Percentiles rank a stretch among this genome's conserved stretches.
These are phyloP conservation scores for Apiotrichum montevideense DNA, from an alignment of 1,284 basidiomycete species.

Conservation along the genomic window DNA sequence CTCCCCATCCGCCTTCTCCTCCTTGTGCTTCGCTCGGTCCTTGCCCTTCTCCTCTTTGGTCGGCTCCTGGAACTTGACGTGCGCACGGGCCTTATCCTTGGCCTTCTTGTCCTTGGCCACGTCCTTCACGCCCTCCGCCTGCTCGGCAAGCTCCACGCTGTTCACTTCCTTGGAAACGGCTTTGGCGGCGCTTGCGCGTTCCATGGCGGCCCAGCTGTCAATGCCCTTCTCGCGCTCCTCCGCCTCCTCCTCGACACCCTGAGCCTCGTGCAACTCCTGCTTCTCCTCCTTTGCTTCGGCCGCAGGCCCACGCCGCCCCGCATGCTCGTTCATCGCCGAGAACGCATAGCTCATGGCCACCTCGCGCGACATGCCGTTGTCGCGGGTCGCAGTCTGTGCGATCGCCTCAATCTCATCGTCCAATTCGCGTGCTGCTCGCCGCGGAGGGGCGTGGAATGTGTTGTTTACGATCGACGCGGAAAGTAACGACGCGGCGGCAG, in stretches of 20 bases:
- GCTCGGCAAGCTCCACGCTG: background rate
- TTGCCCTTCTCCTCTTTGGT: background rate
- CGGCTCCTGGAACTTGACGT: constrained; percentile 11
- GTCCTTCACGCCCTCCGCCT: background rate
- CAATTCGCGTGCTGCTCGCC: constrained; percentile 10
- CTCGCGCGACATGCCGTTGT: constrained; percentile 24
- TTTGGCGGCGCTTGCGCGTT: constrained; percentile 13
- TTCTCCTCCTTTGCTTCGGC: background rate
- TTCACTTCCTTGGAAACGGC: constrained; percentile 5
- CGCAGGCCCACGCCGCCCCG: background rate
- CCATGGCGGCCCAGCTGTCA: constrained; percentile 38
- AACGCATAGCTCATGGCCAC: constrained; percentile 42
- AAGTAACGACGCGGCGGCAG: constrained; percentile 22
- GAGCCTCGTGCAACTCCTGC: constrained; percentile 10
- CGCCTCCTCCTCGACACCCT: constrained; percentile 15
- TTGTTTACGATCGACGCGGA: constrained; percentile 36
- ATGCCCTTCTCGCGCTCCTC: constrained; percentile 20
- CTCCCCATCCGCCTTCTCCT: background rate
- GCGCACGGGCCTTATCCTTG: constrained; percentile 4
- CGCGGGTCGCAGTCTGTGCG: constrained; percentile 21
- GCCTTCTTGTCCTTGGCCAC: constrained; percentile 1
- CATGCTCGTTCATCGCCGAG: constrained; percentile 25
- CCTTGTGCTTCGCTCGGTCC: constrained; percentile 5
- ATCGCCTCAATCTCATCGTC: constrained; percentile 22
- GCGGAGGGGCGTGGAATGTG: constrained; percentile 30